Evolutionary conservation across 108 stramenopile species (phyloP).

Genomic region (Nannochloropsis gaditana): DNA sequence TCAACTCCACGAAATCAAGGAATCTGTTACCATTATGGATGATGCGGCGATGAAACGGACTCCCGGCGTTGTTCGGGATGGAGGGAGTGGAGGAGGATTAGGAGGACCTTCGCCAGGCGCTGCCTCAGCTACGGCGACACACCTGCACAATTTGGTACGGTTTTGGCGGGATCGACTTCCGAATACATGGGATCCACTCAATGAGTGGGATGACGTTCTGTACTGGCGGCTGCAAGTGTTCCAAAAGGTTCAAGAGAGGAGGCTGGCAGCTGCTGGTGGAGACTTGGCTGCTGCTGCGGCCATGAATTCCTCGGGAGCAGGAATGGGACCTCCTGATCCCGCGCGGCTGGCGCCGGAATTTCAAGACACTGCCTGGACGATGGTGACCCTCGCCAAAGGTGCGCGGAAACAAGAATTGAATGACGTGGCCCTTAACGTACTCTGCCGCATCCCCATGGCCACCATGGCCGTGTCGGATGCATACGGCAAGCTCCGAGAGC

Average conservation of each 20-base stretch:
- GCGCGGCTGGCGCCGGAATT: constrained; percentile 65
- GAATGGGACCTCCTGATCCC: constrained; percentile 52
- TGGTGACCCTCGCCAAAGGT: constrained; percentile 69
- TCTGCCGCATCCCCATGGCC: constrained; percentile 24
- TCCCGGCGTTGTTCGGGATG: background rate
- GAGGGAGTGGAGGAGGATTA: background rate
- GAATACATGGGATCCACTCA: constrained; percentile 71
- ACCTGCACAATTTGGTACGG: background rate
- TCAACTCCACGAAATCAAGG: constrained; percentile 80
- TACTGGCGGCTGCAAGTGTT: constrained; percentile 79
- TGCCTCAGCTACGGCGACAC: background rate
- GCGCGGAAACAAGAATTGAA: constrained; percentile 74
- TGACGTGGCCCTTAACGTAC: constrained; percentile 44
- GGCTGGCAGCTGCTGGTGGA: background rate
- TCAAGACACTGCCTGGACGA: constrained; percentile 86
- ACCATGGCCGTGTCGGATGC: constrained; percentile 65
- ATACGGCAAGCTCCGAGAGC: constrained; percentile 81
- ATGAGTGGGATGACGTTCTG: constrained; percentile 82
- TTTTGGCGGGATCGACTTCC: constrained; percentile 86
- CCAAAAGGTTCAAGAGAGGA: constrained; percentile 59
- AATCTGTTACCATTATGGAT: constrained; percentile 86
- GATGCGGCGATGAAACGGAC: constrained; percentile 66
- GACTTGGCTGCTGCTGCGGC: constrained; percentile 12
- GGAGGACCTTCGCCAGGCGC: too few species aligned
- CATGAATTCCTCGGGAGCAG: background rate